These are phyloP conservation scores for Ailanthus altissimus DNA, from an alignment of 345 rosid species.

Conservation along the genomic window DNA sequence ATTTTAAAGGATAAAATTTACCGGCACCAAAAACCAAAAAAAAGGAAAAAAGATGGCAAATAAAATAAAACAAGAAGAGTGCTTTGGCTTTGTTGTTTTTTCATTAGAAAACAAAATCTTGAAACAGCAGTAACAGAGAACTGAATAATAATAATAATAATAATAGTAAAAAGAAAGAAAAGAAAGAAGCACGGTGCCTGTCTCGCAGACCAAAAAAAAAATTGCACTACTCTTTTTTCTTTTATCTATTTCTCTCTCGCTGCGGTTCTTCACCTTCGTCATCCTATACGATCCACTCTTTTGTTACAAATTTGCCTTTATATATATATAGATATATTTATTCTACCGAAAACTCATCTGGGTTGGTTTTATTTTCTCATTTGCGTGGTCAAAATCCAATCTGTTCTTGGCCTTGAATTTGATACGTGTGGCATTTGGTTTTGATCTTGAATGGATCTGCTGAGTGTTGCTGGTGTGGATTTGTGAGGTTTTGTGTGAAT, in stretches of 20 bases:
- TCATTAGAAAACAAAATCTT: constrained; percentile 15
- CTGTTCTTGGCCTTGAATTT: constrained; percentile 4
- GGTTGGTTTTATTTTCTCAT: not conserved
- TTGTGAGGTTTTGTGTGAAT: constrained; percentile 33
- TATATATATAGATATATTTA: not conserved
- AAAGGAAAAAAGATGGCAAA: not conserved
- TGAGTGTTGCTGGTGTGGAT: constrained; percentile 41
- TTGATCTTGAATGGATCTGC: constrained; percentile 43
- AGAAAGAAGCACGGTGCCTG: constrained; percentile 16
- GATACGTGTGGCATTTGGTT: constrained; percentile 16
- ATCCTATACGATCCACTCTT: not conserved
- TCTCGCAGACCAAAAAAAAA: constrained; percentile 11
- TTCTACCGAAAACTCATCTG: not conserved
- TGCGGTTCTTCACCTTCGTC: not conserved
- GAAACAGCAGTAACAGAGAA: not conserved
- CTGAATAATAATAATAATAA: not conserved
- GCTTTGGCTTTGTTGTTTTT: constrained; percentile 1
- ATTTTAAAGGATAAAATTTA: not conserved
- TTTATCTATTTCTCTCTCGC: not conserved
- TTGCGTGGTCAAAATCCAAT: constrained; percentile 13
- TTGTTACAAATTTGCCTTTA: not conserved
- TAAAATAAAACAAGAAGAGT: not conserved
- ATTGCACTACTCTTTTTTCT: no score
- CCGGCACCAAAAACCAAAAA: not conserved
- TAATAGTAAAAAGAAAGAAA: not conserved